Evolutionary conservation across 805 yeast species (phyloP), one percentile per base, ranked within the genome.

Genomic region (Saturnispora saitoi): DNA sequence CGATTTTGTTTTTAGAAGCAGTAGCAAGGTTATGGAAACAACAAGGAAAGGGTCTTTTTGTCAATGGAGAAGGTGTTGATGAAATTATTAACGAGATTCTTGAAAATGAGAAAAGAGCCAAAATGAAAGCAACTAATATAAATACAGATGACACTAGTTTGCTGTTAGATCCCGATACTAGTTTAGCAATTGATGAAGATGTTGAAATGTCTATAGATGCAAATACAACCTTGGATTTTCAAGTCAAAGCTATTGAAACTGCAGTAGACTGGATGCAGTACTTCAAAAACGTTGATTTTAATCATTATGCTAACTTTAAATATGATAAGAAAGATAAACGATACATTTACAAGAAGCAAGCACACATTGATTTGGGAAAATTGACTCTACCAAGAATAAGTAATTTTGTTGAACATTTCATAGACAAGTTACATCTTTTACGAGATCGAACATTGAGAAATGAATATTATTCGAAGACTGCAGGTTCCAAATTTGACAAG

Each of bases 21-120:
- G 73, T 91, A 15, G 96, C 95, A 3, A 70, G 75, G 34, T 56
- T 77, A 3, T 91, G 98, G 98, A 89, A 88, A 58, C 85, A 79
- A 42, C 95, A 89, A 59, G 95, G 87, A 48, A 71, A 91, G 40
- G 96, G 96, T 0, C 59, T 89, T 7, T 91, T 91, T 56, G 71
- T 91, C 2, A 96, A 88, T 58, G 88, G 90, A 3, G 78, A 74
- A 3, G 83, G 86, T 3, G 72, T 89, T 14, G 63, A 67, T 1
- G 76, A 75, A 32, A 80, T 91, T 2, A 70, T 90, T 14, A 73
- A 73, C 44, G 95, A 89, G 54, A 55, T 55, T 26, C 31, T 51
- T 11, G 51, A 51, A 42, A 51, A 51, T 47, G 56, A 49, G 48
- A 45, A 51, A 12, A 28, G 50, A 32, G 32, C 47, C 3, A 50